Evolutionary conservation across 2,329 filamentous ascomycete species (phyloP).

Genomic region (Fusarium circinatum): DNA sequence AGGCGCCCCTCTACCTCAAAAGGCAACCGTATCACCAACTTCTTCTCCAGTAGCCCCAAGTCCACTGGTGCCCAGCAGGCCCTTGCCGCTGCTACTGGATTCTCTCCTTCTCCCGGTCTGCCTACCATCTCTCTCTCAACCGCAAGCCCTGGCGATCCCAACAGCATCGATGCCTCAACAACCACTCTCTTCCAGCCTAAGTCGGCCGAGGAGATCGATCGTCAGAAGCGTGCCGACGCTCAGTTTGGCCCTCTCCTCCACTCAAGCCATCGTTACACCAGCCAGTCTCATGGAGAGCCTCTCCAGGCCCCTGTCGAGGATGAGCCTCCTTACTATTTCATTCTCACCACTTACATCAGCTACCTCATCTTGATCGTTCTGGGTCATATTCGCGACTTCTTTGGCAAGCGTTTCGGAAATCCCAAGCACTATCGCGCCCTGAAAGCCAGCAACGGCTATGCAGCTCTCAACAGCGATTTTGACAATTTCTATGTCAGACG

Average conservation of each 20-base stretch:
- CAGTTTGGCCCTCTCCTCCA: slow-evolving; percentile 90
- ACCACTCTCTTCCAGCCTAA: slow-evolving; percentile 88
- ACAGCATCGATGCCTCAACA: slow-evolving; percentile 77
- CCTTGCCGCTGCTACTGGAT: slow-evolving; percentile 70
- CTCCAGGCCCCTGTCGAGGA: slow-evolving; percentile 89
- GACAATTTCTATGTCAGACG: slow-evolving; percentile 98
- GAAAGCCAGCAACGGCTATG: slow-evolving; percentile 86
- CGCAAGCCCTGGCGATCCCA: slow-evolving; percentile 77
- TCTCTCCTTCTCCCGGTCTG: slow-evolving; percentile 79
- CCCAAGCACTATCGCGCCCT: slow-evolving; percentile 84
- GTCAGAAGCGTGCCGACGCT: slow-evolving; percentile 80
- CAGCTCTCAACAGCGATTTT: slow-evolving; percentile 96
- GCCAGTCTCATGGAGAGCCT: slow-evolving; percentile 82
- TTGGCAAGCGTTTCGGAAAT: slow-evolving; percentile 93
- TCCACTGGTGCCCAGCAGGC: slow-evolving; percentile 74
- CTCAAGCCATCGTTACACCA: slow-evolving; percentile 86
- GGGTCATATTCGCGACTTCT: slow-evolving; percentile 95
- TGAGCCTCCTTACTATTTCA: slow-evolving; percentile 95
- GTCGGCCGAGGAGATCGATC: slow-evolving; percentile 82
- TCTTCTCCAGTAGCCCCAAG: slow-evolving; percentile 86
- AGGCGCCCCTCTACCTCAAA: slow-evolving; percentile 72
- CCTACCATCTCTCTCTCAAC: slow-evolving; percentile 94
- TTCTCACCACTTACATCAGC: slow-evolving; percentile 97
- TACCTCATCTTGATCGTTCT: slow-evolving; percentile 96
- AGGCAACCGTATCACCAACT: slow-evolving; percentile 80